Percentiles rank a stretch among this genome's conserved stretches.
Evolutionary conservation across 1,139 yeast species (phyloP).

Genomic region (Saccharomyces hybrid): DNA sequence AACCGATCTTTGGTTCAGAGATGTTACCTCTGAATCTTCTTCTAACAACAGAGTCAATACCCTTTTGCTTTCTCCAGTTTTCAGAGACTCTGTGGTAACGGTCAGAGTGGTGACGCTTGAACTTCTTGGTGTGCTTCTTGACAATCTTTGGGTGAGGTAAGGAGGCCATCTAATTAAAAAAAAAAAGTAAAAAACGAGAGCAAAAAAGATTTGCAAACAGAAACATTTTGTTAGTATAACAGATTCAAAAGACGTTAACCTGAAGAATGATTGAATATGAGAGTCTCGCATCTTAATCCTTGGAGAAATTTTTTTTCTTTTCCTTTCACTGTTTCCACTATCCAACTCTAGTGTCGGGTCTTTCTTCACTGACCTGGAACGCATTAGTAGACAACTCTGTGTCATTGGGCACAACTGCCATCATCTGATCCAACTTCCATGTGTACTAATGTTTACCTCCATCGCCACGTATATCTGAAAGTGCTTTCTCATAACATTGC

Average conservation of each 20-base stretch:
- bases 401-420: too few relatives aligned
- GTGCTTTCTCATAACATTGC: not conserved
- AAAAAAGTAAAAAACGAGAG: not conserved
- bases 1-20: slow-evolving; percentile 99
- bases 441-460: not conserved
- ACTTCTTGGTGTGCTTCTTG: slow-evolving; percentile 98
- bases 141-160: slow-evolving; percentile 99
- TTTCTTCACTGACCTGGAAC: too few relatives aligned
- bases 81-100: slow-evolving; percentile 97
- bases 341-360: not conserved
- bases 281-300: not conserved
- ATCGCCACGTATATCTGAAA: not conserved
- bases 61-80: slow-evolving; percentile 99
- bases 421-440: not conserved
- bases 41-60: slow-evolving; percentile 99
- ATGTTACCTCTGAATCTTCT: slow-evolving; percentile 99
- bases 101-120: slow-evolving; percentile 99
- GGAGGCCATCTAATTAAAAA: slow-evolving; percentile 66
- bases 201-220: too few relatives aligned
- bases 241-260: not conserved
- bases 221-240: not conserved
- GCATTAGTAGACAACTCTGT: too few relatives aligned
- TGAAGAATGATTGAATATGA: not conserved
- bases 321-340: not conserved
- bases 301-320: not conserved